A percentile compares a stretch with the other conserved stretches of the same genome.
These are phyloP conservation scores for Cryphonectria radicalis DNA, from an alignment of 2,329 filamentous ascomycete species.

Conservation along the genomic window DNA sequence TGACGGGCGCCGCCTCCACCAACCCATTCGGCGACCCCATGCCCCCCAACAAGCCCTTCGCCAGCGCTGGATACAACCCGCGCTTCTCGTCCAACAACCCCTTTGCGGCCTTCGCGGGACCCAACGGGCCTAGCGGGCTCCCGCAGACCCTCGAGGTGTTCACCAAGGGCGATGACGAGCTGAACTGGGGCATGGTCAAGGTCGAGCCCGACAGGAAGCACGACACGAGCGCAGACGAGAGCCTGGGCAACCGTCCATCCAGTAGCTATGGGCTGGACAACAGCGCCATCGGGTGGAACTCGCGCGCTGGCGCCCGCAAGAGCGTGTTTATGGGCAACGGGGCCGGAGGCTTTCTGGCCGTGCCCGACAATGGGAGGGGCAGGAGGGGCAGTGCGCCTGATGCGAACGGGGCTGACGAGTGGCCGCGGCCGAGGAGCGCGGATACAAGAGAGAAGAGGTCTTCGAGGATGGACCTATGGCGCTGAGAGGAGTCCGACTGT, in stretches of 20 bases:
- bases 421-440: conserved; percentile 50
- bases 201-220: conserved; percentile 43
- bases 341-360: conserved; percentile 56
- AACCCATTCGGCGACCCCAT: conserved; percentile 6
- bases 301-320: conserved; percentile 53
- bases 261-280: conserved; percentile 63
- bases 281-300: conserved; percentile 57
- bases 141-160: conserved; percentile 63
- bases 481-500: conserved; percentile 35
- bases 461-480: conserved; percentile 49
- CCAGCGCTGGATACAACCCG: conserved; percentile 34
- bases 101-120: conserved; percentile 47
- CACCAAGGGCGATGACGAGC: conserved; percentile 61
- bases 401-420: conserved; percentile 41
- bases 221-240: conserved; percentile 37
- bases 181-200: conserved; percentile 63
- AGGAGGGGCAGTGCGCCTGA: conserved; percentile 30
- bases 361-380: conserved; percentile 44
- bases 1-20: not conserved
- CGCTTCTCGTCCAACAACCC: conserved; percentile 67
- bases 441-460: conserved; percentile 42
- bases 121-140: conserved; percentile 43
- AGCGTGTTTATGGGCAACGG: conserved; percentile 60
- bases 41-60: conserved; percentile 32
- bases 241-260: conserved; percentile 46